phyloP scores from a whole-genome alignment of 1,139 yeast species.

The Kodamaea sp. region DNA sequence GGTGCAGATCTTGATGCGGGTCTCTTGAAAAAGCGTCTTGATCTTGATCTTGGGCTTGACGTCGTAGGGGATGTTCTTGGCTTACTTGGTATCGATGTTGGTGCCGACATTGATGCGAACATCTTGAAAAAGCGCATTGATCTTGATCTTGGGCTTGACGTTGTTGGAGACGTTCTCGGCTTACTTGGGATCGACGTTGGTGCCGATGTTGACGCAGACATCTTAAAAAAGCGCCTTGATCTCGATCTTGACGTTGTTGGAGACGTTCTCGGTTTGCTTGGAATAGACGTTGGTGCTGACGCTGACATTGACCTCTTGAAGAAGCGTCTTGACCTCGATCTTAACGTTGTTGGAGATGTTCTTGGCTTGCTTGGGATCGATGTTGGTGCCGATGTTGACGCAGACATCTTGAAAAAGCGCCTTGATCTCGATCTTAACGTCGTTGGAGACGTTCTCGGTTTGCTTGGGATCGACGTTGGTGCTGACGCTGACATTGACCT shows the following conservation, averaged over 20 bases:
- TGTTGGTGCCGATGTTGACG: slow-evolving; percentile 4
- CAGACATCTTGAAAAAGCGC: not conserved
- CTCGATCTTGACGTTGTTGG: slow-evolving; percentile 5
- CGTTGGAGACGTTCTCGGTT: slow-evolving; percentile 6
- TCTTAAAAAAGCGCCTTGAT: slow-evolving; percentile 1
- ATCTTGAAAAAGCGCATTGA: slow-evolving; percentile 4
- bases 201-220: slow-evolving; percentile 4
- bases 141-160: slow-evolving; percentile 1
- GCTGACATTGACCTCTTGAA: slow-evolving; percentile 2
- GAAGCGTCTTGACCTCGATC: slow-evolving; percentile 7
- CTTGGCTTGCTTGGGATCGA: not conserved
- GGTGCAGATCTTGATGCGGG: slow-evolving; percentile 12
- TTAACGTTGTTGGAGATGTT: no score
- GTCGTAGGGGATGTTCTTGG: slow-evolving; percentile 7
- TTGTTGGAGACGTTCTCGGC: slow-evolving; percentile 3
- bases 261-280: slow-evolving; percentile 6
- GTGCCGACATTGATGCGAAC: slow-evolving; percentile 12
- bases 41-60: slow-evolving; percentile 5
- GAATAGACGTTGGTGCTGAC: slow-evolving; percentile 6
- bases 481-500: slow-evolving; percentile 10
- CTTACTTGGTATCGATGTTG: slow-evolving; percentile 5
- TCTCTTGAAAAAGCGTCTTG: slow-evolving; percentile 2
- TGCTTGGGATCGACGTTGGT: slow-evolving; percentile 6
- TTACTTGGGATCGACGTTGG: slow-evolving; percentile 1
- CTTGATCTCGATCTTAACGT: slow-evolving; percentile 6